Evolutionary conservation across 495 filamentous ascomycete species (phyloP), one percentile per base, ranked within the genome.

Genomic region (Lentithecium fluviatile): DNA sequence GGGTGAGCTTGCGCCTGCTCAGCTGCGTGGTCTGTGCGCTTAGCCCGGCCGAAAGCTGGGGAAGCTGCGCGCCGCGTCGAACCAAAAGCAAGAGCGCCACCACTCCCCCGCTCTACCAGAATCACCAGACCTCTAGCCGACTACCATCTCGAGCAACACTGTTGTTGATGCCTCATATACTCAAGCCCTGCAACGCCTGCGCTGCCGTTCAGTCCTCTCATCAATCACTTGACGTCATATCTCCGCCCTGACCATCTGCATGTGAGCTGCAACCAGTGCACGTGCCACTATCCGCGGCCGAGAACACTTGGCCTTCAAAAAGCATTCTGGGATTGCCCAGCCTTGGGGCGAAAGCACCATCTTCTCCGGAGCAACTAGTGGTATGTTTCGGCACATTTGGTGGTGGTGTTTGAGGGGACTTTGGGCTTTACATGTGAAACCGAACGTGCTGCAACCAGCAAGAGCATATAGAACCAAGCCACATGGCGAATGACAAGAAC

Each of bases 1-100:
- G 40, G 23, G 32, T 17, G 42, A 58, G 55, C 55, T 58, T 21
- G 37, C n/a, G n/a, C n/a, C n/a, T n/a, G n/a, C n/a, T n/a, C n/a
- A n/a, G n/a, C n/a, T n/a, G n/a, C 13, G 45, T 24, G 45, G 55
- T 21, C 55, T 45, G 43, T 38, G 43, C 45, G 5, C 23, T 38
- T 55, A 43, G 36, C 29, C 24, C 19, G 23, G 19, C 36, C 10
- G 49, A 56, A 58, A 50, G 25, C 45, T 46, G 43, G 55, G 55
- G 55, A 50, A 45, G 13, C 7, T 17, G 49, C 29, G 50, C 34
- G 29, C 29, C 37, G 17, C 13, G 36, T 15, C 36, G 15, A 7
- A 15, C 36, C 36, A 38, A 38, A 8, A 15, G 15, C 36, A 38
- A 8, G 36, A 8, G 15, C 15, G 15, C 36, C 7, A 8, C 36